Evolutionary conservation across 352 stramenopile species (phyloP), one percentile per base, ranked within the genome.

Genomic region (Phytopythium chamaehyphon): DNA sequence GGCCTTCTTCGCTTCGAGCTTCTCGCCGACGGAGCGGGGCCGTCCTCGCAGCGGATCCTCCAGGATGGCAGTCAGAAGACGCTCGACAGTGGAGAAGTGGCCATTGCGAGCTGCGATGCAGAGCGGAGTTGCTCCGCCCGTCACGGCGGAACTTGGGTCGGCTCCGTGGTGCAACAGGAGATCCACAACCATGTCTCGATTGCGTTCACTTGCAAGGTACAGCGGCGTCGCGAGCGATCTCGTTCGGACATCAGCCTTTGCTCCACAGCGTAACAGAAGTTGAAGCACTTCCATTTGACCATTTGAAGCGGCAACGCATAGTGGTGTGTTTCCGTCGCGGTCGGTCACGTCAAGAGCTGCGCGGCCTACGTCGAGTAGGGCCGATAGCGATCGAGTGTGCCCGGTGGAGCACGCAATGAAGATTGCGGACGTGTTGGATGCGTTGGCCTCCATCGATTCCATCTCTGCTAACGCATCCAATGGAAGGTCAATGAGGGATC

Each of bases 41-140:
- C 22, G 42, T 35, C 16, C 1, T 3, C 4, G 1, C 15, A 8
- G n/a, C 10, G 22, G 42, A 16, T 28, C 24, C 45, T 51, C 26
- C 18, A 51, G 45, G 2, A 51, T 26, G 4, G 75, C 67, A 37
- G 66, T 64, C 19, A 93, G 66, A 7, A 91, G 66, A 7, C 75
- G 66, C 23, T 73, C 52, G 10, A 92, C 77, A 0, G 59, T 76
- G 22, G 58, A 69, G 2, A 66, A 69, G 37, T 88, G 86, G 0
- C 83, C 82, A 48, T 90, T 90, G 66, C 89, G 91, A 16, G 83
- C 81, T 0, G 81, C 83, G 15, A 83, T 79, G 57, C 81, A 91
- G 2, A 92, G 59, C 24, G 83, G 67, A 6, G 77, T 92, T 12
- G 83, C 71, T 1, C 81, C 83, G 22, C 75, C 76, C 0, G 62